Evolutionary conservation across 345 rosid species (phyloP).

Genomic region (Acer campestre): DNA sequence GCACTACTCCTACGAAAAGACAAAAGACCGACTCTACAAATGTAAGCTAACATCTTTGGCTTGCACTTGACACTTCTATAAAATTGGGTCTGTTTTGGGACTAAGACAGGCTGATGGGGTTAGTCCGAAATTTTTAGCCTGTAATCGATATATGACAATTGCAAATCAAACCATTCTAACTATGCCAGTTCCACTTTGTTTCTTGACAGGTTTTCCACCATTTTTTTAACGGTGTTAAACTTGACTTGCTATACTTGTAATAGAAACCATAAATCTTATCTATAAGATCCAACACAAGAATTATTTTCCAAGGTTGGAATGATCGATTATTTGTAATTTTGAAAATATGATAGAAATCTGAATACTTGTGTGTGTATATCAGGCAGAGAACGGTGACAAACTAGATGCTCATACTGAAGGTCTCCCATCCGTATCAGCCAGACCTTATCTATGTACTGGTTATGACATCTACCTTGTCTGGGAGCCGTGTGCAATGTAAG

Average conservation of each 20-base stretch:
- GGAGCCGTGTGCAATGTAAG: conserved; percentile 93
- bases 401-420: conserved; percentile 31
- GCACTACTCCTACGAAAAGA: conserved; percentile 54
- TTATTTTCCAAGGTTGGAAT: not conserved
- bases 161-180: not conserved
- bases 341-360: not conserved
- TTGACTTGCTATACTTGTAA: not conserved
- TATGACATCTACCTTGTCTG: conserved; percentile 78
- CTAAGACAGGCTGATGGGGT: not conserved
- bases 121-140: not conserved
- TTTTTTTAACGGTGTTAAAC: not conserved
- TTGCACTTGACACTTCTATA: not conserved
- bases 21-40: conserved; percentile 46
- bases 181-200: not conserved
- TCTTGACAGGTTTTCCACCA: not conserved
- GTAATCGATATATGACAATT: not conserved
- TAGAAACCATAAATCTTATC: not conserved
- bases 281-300: not conserved
- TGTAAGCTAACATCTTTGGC: conserved; percentile 33
- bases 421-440: conserved; percentile 23
- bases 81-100: not conserved
- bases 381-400: conserved; percentile 43
- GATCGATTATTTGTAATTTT: not conserved
- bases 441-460: conserved; percentile 89
- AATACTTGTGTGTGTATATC: not conserved